Evolutionary conservation across 768 basidiomycete species (phyloP).

Genomic region (Saitozyma sp.): DNA sequence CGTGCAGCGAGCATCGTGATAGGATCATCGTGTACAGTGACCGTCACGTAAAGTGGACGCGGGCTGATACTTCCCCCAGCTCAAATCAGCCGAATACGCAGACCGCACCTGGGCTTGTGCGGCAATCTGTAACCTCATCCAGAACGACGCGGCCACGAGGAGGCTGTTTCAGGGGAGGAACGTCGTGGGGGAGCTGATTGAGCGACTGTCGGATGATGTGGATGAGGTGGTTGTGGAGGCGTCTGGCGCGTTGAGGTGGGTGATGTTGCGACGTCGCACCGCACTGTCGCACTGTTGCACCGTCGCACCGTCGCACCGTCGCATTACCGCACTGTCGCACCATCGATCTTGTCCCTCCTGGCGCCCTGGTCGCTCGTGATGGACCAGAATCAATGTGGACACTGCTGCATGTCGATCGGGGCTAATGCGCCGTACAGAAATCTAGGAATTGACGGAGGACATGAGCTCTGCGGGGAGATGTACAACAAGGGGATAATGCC

Average conservation of each 20-base stretch:
- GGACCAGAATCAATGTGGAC: neutral
- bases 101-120: constrained; percentile 97
- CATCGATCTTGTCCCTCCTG: too few species aligned
- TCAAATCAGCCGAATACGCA: constrained; percentile 59
- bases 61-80: constrained; percentile 26
- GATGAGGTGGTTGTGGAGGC: constrained; percentile 91
- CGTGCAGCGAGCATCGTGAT: too few species aligned
- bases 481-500: constrained; percentile 90
- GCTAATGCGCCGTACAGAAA: constrained; percentile 60
- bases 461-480: constrained; percentile 94
- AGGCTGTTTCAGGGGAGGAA: constrained; percentile 87
- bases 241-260: constrained; percentile 79
- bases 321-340: too few species aligned
- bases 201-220: constrained; percentile 80
- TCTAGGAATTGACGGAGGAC: constrained; percentile 90
- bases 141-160: constrained; percentile 90
- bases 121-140: constrained; percentile 90
- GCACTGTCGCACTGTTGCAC: neutral
- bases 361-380: neutral
- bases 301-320: too few species aligned
- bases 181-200: constrained; percentile 80
- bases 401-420: constrained; percentile 1
- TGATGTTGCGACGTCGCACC: constrained; percentile 3
- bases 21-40: neutral
- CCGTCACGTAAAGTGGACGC: neutral